These are phyloP conservation scores for Starmera quercuum DNA, from an alignment of 805 yeast species.

Conservation along the genomic window DNA sequence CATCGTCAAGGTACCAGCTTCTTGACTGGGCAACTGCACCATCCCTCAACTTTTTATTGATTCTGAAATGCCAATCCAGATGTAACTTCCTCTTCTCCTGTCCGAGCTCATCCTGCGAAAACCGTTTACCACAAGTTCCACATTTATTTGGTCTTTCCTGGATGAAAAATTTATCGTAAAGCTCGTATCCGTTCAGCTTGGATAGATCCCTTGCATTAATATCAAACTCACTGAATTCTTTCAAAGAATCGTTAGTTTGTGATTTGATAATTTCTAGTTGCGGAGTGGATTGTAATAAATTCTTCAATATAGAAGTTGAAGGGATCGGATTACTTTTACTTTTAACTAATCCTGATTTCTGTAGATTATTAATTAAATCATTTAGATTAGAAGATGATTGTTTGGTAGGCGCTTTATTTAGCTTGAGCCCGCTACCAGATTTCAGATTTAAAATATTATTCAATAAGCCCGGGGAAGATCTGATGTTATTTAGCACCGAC, in stretches of 20 bases:
- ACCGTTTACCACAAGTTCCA: conserved; percentile 84
- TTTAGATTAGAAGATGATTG: conserved; percentile 9
- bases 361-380: conserved; percentile 9
- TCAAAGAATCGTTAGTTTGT: not conserved
- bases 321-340: conserved; percentile 1
- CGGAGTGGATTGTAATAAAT: conserved; percentile 1
- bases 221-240: conserved; percentile 19
- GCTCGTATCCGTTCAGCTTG: conserved; percentile 37
- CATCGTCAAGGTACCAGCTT: conserved; percentile 71
- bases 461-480: conserved; percentile 13
- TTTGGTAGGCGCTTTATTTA: not conserved
- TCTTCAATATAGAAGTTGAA: conserved; percentile 4
- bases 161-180: conserved; percentile 9
- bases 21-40: conserved; percentile 57
- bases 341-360: conserved; percentile 16
- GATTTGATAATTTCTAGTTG: conserved; percentile 1
- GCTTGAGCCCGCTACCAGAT: not conserved
- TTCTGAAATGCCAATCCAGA: conserved; percentile 94
- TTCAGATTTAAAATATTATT: conserved; percentile 12
- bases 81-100: conserved; percentile 51
- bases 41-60: conserved; percentile 66
- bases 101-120: conserved; percentile 53
- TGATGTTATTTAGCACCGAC: too few species aligned
- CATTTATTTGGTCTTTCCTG: conserved; percentile 64
- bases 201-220: conserved; percentile 22